Conservation (phyloP, 108 stramenopile genomes). For the Skeletonema potamos region DNA sequence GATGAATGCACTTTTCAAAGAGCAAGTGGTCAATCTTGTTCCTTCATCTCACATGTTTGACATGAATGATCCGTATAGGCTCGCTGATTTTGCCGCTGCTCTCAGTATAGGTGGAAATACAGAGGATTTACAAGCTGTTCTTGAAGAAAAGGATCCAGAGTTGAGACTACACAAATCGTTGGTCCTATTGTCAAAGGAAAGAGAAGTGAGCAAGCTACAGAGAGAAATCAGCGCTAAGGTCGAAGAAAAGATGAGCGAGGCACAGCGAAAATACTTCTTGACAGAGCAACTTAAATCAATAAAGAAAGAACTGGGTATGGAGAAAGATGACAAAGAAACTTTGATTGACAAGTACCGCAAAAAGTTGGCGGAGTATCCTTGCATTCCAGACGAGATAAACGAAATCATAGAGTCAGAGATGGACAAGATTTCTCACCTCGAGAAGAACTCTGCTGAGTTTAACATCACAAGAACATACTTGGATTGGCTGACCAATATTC, state of each 20-base stretch:
- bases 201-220: constrained; percentile 89
- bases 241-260: constrained; percentile 93
- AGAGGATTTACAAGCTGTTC: constrained; percentile 89
- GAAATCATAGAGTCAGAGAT: constrained; percentile 87
- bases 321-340: constrained; percentile 96
- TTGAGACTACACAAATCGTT: constrained; percentile 88
- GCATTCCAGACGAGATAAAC: constrained; percentile 73
- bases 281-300: constrained; percentile 98
- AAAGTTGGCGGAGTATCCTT: constrained; percentile 64
- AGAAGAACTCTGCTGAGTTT: constrained; percentile 97
- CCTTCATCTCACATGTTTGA: constrained; percentile 69
- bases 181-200: constrained; percentile 87
- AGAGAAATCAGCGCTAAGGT: constrained; percentile 94
- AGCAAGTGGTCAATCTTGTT: constrained; percentile 78
- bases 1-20: constrained; percentile 90
- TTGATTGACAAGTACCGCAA: constrained; percentile 89
- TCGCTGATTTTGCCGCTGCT: constrained; percentile 94
- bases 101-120: constrained; percentile 82
- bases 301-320: constrained; percentile 99
- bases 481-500: constrained; percentile 95
- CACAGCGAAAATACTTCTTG: constrained; percentile 94
- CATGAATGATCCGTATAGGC: constrained; percentile 90
- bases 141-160: constrained; percentile 92
- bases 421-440: constrained; percentile 88
- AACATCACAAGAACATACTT: constrained; percentile 94